Evolutionary conservation across 306 rosid genomes (phyloP), one percentile per base, ranked within the genome.

Genomic region (Ormosia semicastrata): DNA sequence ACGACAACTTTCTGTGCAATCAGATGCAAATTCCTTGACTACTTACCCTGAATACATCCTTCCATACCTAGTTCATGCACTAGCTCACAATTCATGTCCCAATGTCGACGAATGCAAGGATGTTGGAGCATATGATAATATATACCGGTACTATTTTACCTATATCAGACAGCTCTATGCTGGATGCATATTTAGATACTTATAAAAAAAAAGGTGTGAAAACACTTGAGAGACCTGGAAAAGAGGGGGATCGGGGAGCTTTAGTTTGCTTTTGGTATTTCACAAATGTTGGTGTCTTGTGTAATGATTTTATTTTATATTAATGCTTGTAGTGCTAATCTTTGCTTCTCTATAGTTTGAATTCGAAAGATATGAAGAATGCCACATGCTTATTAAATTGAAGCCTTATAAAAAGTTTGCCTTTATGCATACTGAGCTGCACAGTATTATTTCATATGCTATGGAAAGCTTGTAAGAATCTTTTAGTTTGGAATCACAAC

Each of bases 1-100:
- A 15, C 91, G 94, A 0, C 94, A 93, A 76, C 79, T 74, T 62
- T 81, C 93, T 30, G 62, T 84, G 72, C 98, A 90, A 79, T 86
- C 90, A 43, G 95, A 96, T 89, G 80, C 91, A 39, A 91, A 78
- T 89, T 87, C 97, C 76, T 82, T 65, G 79, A 78, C 97, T 65
- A 76, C 87, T 73, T 92, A 89, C 84, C 98, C 99, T 37, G 99
- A 94, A 83, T 84, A 85, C 90, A 91, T 96, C 79, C 85, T 96
- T 54, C 94, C 97, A 40, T 89, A 87, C 88, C 78, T 96, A 80
- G 92, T 96, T 83, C 97, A 93, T 83, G 86, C 81, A 18, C 92
- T 96, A 87, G 98, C 99, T 80, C 97, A 94, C 85, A 90, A 86
- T 86, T 87, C 91, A 69, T 94, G 99, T 75, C 98, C 99, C 63